Conservation (phyloP, 371 early-diverging fungal species). For the Batrachochytrium dendrobatidis region DNA sequence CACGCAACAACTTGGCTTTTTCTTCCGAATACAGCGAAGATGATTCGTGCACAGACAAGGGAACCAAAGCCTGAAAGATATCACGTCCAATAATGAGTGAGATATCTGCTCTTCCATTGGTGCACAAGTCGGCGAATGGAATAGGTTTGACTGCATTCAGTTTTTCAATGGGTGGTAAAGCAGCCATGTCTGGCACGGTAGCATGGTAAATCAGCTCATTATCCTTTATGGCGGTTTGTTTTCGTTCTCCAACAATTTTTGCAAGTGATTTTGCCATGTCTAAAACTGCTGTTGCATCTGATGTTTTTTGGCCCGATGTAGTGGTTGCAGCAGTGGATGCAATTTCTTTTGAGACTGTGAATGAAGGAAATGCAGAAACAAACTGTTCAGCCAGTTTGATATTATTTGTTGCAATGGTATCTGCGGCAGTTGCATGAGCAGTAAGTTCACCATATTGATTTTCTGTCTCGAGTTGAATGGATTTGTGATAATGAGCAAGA, state of each 20-base stretch:
- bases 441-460: conserved; percentile 80
- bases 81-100: conserved; percentile 54
- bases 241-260: conserved; percentile 54
- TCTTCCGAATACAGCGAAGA: conserved; percentile 90
- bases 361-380: conserved; percentile 40
- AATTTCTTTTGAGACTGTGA: conserved; percentile 26
- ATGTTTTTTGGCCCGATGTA: conserved; percentile 36
- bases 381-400: conserved; percentile 61
- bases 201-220: conserved; percentile 96
- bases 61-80: conserved; percentile 80
- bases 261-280: conserved; percentile 57
- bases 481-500: conserved; percentile 73
- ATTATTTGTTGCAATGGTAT: conserved; percentile 76
- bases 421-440: conserved; percentile 68
- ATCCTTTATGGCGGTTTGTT: conserved; percentile 60
- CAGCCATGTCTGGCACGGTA: conserved; percentile 68
- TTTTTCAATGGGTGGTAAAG: conserved; percentile 75
- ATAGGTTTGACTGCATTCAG: conserved; percentile 65
- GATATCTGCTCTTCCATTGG: conserved; percentile 39
- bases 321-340: conserved; percentile 15
- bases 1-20: conserved; percentile 81
- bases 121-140: conserved; percentile 63
- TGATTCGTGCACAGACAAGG: conserved; percentile 86
- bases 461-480: conserved; percentile 66
- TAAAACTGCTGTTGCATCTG: conserved; percentile 51